Conservation (phyloP, 371 early-diverging fungal species). For the Zopfochytrium polystomum region DNA sequence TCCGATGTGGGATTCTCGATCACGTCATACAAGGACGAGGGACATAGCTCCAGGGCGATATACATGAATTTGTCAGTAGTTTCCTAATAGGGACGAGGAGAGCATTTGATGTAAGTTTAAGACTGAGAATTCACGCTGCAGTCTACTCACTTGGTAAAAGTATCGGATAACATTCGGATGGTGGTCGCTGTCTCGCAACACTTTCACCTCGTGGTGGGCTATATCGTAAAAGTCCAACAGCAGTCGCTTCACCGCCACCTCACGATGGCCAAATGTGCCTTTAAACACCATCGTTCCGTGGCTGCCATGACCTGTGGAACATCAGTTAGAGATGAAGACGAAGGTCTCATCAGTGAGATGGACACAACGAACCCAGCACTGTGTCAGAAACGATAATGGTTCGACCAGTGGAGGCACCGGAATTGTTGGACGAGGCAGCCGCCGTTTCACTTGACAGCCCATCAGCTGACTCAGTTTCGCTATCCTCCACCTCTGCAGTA, state of each 20-base stretch:
- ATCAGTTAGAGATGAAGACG: background rate
- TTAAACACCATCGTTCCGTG: slow-evolving; percentile 96
- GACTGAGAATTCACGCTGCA: background rate
- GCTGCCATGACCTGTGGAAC: slow-evolving; percentile 76
- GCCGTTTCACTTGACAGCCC: too few relatives aligned
- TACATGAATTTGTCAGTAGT: slow-evolving; percentile 86
- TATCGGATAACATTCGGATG: slow-evolving; percentile 98
- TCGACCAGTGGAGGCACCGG: background rate
- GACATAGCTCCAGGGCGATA: slow-evolving; percentile 90
- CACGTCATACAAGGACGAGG: slow-evolving; percentile 59
- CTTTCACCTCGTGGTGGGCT: slow-evolving; percentile 87
- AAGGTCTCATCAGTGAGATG: too few relatives aligned
- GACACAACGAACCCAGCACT: too few relatives aligned
- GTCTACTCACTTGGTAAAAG: slow-evolving; percentile 62
- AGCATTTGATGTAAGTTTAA: too few relatives aligned
- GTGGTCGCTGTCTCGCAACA: slow-evolving; percentile 88
- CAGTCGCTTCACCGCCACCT: slow-evolving; percentile 92
- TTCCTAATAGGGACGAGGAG: slow-evolving; percentile 66
- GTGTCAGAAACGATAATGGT: slow-evolving; percentile 47
- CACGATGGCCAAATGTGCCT: slow-evolving; percentile 84
- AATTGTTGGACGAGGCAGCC: background rate
- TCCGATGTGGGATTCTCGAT: slow-evolving; percentile 32
- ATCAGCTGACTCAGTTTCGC: too few relatives aligned
- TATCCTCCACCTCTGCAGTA: too few relatives aligned
- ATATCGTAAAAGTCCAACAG: slow-evolving; percentile 91